These are phyloP conservation scores for Volvox africanus DNA, from an alignment of 139 green algal species.

Conservation along the genomic window DNA sequence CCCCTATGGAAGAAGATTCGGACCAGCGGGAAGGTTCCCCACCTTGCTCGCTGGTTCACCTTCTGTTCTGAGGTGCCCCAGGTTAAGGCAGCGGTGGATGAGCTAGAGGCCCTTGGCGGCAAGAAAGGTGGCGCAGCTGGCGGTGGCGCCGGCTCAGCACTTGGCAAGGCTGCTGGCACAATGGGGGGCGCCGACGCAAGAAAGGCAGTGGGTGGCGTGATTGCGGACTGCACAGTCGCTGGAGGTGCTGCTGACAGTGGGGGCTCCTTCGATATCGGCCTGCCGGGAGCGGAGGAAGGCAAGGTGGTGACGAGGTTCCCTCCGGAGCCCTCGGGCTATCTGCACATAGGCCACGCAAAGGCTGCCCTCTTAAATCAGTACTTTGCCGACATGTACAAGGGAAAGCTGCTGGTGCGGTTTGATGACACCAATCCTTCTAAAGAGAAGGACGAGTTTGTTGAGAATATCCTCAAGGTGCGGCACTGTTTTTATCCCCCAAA, in stretches of 20 bases:
- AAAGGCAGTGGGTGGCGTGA: slow-evolving; percentile 22
- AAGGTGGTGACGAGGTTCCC: slow-evolving; percentile 98
- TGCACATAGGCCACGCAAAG: slow-evolving; percentile 98
- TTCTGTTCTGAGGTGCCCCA: slow-evolving; percentile 63
- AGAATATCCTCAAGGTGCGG: slow-evolving; percentile 90
- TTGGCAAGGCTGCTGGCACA: background rate
- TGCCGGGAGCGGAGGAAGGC: slow-evolving; percentile 84
- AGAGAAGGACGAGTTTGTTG: slow-evolving; percentile 98
- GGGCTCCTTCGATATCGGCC: slow-evolving; percentile 90
- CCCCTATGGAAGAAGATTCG: slow-evolving; percentile 82
- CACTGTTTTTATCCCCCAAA: background rate
- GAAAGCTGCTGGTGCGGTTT: slow-evolving; percentile 93
- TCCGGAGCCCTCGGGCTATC: slow-evolving; percentile 94
- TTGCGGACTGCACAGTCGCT: slow-evolving; percentile 30
- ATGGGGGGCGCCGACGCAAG: background rate
- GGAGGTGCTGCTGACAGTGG: background rate
- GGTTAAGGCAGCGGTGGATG: slow-evolving; percentile 60
- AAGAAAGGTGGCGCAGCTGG: slow-evolving; percentile 46
- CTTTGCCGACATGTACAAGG: slow-evolving; percentile 94
- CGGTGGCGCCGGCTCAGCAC: slow-evolving; percentile 8
- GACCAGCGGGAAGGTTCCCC: slow-evolving; percentile 60
- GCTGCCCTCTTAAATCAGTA: slow-evolving; percentile 92
- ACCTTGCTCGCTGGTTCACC: slow-evolving; percentile 90
- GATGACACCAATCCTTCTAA: slow-evolving; percentile 99
- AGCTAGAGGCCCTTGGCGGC: slow-evolving; percentile 46